These are phyloP conservation scores for Nitzschia palea DNA, from an alignment of 108 stramenopile genomes.

Conservation along the genomic window DNA sequence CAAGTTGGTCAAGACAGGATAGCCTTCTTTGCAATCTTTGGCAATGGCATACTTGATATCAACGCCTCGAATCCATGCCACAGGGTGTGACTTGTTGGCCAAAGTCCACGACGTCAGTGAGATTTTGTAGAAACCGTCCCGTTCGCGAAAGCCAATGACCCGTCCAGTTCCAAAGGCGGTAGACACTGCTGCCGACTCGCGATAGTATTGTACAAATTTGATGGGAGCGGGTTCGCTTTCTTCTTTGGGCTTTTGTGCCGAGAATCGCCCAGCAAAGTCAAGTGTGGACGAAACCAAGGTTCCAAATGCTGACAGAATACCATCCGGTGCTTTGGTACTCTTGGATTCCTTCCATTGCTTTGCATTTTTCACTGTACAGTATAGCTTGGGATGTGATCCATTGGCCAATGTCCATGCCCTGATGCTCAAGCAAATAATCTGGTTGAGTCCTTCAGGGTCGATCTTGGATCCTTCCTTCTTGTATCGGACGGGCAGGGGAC, in stretches of 20 bases:
- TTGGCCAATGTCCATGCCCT: slow-evolving; percentile 78
- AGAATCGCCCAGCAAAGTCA: slow-evolving; percentile 18
- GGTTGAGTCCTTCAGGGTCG: slow-evolving; percentile 5
- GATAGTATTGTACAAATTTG: slow-evolving; percentile 72
- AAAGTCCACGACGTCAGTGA: slow-evolving; percentile 52
- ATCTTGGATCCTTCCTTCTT: slow-evolving; percentile 23
- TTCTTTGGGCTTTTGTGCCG: slow-evolving; percentile 13
- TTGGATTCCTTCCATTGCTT: slow-evolving; percentile 68
- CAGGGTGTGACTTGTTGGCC: slow-evolving; percentile 51
- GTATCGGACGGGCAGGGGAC: slow-evolving; percentile 33
- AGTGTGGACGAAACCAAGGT: slow-evolving; percentile 51
- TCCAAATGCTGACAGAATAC: slow-evolving; percentile 72
- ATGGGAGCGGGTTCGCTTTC: slow-evolving; percentile 10
- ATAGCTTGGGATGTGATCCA: slow-evolving; percentile 65
- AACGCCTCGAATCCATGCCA: slow-evolving; percentile 59
- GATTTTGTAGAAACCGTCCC: slow-evolving; percentile 82
- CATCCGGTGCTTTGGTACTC: slow-evolving; percentile 33
- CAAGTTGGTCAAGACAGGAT: slow-evolving; percentile 74
- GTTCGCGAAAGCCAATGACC: slow-evolving; percentile 59
- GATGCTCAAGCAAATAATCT: slow-evolving; percentile 63
- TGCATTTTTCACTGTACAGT: slow-evolving; percentile 72
- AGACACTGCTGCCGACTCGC: slow-evolving; percentile 79
- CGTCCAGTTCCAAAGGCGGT: slow-evolving; percentile 80
- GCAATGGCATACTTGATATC: slow-evolving; percentile 77
- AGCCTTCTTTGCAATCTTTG: slow-evolving; percentile 84